Base-by-base conservation (phyloP, 2,329 filamentous ascomycete genomes). In the Sclerotinia subarctica region DNA sequence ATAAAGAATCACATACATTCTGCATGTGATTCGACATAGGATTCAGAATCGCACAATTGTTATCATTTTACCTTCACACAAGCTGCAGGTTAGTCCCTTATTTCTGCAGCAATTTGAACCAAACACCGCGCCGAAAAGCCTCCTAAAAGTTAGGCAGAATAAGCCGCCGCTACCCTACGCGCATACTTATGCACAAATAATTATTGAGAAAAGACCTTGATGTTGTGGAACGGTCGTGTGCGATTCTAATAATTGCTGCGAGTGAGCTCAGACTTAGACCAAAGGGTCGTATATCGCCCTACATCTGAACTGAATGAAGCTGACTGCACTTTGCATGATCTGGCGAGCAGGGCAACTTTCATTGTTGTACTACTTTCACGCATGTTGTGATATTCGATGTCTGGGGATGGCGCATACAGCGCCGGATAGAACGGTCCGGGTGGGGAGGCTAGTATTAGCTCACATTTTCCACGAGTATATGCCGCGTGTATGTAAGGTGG, bases 271-370 rank as follows among this genome's bases (percentile, higher is more conserved):
- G 38, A 38, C 2, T 47, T 5, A n/a, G 19, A n/a, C 7, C 1
- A n/a, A 3, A 0, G 11, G 2, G 11, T 11, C 13, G 5, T n/a
- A 10, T n/a, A 10, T n/a, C 10, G 1, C 3, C 2, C 21, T 15
- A 21, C 15, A n/a, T 15, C 11, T 15, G 17, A 8, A 59, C 21
- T 13, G 0, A 5, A 46, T 44, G 15, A 4, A 15, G 5, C 35
- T 7, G 5, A 10, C 6, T 13, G 3, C 10, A n/a, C 3, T 3
- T 15, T 47, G 5, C 44, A 11, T 15, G 21, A 49, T 35, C 3
- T 17, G 11, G 6, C 5, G 21, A 62, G 15, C 13, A 24, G 44
- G 13, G 5, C 1, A 44, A 49, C 0, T 62, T 24, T 21, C 3
- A 6, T 24, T 35, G 58, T 11, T 2, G 21, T 2, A 38, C 29